Conservation (phyloP, 805 yeast species). For the Saccharomycopsis fodiens region DNA sequence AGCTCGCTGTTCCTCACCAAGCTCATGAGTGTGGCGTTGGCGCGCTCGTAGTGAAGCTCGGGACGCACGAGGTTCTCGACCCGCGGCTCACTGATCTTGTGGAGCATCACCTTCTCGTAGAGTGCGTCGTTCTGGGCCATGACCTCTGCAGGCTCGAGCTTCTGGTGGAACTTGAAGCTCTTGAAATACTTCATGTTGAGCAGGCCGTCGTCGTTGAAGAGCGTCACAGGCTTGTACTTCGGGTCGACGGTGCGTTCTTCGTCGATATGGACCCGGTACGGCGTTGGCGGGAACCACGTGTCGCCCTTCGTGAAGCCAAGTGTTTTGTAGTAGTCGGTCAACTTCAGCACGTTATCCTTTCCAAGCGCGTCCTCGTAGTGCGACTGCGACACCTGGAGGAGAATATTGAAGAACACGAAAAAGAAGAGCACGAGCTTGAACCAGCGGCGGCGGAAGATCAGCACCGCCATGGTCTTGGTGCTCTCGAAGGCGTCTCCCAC, state of each 20-base stretch:
- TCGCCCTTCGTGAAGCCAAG: constrained; percentile 5
- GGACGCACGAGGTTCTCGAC: constrained; percentile 28
- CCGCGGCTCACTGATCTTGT: constrained; percentile 43
- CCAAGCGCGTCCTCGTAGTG: constrained; percentile 12
- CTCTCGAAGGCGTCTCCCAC: not conserved
- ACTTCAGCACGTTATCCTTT: constrained; percentile 11
- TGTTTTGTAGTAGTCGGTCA: constrained; percentile 15
- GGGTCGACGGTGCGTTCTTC: constrained; percentile 13
- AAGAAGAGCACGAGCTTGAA: constrained; percentile 1
- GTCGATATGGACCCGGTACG: constrained; percentile 14
- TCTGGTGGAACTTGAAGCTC: constrained; percentile 18
- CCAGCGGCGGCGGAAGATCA: constrained; percentile 4
- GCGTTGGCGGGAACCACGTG: constrained; percentile 5
- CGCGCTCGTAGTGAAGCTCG: constrained; percentile 29
- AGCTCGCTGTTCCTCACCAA: constrained; percentile 52
- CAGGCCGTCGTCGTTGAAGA: constrained; percentile 20
- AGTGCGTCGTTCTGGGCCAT: constrained; percentile 29
- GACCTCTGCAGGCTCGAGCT: constrained; percentile 18
- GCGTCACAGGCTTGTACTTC: constrained; percentile 9
- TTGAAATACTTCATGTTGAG: constrained; percentile 19
- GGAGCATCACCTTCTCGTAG: constrained; percentile 31
- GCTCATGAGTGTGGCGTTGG: constrained; percentile 60
- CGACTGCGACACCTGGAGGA: constrained; percentile 4
- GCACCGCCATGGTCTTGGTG: not conserved
- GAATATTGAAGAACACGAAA: not conserved